Conservation (phyloP, 345 rosid genomes). For the Bruguiera sexangula region DNA sequence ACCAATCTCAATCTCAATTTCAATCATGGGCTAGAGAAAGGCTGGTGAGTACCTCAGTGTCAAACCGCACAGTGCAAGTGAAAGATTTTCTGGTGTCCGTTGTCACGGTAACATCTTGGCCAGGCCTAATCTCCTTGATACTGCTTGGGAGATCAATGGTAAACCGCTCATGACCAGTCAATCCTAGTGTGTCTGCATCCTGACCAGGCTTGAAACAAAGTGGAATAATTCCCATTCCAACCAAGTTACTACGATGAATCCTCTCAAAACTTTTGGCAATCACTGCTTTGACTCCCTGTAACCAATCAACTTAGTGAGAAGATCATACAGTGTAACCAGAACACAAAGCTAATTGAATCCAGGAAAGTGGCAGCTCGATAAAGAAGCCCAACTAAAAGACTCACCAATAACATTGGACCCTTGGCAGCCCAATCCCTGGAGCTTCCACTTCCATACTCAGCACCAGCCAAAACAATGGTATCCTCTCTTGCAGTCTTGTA, state of each 20-base stretch:
- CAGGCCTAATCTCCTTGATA: slow-evolving; percentile 74
- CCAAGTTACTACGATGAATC: slow-evolving; percentile 95
- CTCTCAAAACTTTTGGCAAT: slow-evolving; percentile 98
- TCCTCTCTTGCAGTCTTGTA: slow-evolving; percentile 73
- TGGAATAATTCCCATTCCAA: slow-evolving; percentile 97
- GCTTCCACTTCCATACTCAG: slow-evolving; percentile 99
- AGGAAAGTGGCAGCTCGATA: not conserved
- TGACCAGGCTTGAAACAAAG: slow-evolving; percentile 91
- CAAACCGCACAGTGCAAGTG: slow-evolving; percentile 88
- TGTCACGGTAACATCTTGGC: slow-evolving; percentile 87
- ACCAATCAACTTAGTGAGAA: slow-evolving; percentile 14
- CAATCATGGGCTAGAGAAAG: not conserved
- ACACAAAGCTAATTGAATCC: not conserved
- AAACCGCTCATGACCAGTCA: slow-evolving; percentile 89
- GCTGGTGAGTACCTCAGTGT: slow-evolving; percentile 69
- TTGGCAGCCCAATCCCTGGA: slow-evolving; percentile 99
- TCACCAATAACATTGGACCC: slow-evolving; percentile 94
- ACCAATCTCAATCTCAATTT: slow-evolving; percentile 1
- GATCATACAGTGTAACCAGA: not conserved
- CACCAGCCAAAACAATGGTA: slow-evolving; percentile 92
- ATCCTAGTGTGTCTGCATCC: slow-evolving; percentile 83
- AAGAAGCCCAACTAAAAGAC: slow-evolving; percentile 14
- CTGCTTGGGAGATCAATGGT: slow-evolving; percentile 77
- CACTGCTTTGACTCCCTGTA: slow-evolving; percentile 95
- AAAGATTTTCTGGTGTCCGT: slow-evolving; percentile 83